A percentile compares a stretch with the other conserved stretches of the same genome.
Evolutionary conservation across 805 yeast species (phyloP).

Genomic region (Cyberlindnera japonica): DNA sequence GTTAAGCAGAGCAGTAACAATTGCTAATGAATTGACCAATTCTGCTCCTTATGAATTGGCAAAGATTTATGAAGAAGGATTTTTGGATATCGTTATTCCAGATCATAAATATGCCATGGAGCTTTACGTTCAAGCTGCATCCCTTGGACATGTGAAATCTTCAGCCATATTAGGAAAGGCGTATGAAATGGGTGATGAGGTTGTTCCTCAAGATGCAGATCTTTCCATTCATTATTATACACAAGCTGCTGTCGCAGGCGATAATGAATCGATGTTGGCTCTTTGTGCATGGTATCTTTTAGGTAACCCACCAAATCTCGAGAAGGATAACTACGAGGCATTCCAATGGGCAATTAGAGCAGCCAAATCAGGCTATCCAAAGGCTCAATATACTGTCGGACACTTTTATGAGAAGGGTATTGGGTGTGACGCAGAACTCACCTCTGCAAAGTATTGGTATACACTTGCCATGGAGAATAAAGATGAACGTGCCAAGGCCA

Average conservation of each 20-base stretch:
- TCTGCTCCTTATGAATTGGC: constrained; percentile 96
- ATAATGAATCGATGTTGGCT: constrained; percentile 85
- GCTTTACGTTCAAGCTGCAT: constrained; percentile 83
- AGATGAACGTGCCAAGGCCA: constrained; percentile 46
- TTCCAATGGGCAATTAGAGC: constrained; percentile 93
- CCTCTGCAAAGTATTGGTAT: constrained; percentile 71
- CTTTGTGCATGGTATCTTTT: constrained; percentile 96
- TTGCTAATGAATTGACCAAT: constrained; percentile 77
- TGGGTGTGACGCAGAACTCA: constrained; percentile 63
- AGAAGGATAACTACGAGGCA: constrained; percentile 77
- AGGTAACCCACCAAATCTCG: constrained; percentile 82
- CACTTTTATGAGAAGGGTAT: constrained; percentile 83
- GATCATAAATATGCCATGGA: constrained; percentile 84
- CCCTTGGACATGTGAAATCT: constrained; percentile 78
- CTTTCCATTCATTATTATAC: constrained; percentile 90
- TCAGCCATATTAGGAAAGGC: constrained; percentile 76
- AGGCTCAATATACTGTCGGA: constrained; percentile 84
- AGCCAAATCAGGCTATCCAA: constrained; percentile 67
- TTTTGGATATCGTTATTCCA: constrained; percentile 78
- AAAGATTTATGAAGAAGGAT: constrained; percentile 78
- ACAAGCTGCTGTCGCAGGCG: constrained; percentile 84
- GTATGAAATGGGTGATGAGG: constrained; percentile 69
- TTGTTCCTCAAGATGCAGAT: constrained; percentile 73
- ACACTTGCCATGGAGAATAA: constrained; percentile 64
- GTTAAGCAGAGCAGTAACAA: constrained; percentile 82